phyloP scores from a whole-genome alignment of 768 basidiomycete species.

The Scleroderma bovista region DNA sequence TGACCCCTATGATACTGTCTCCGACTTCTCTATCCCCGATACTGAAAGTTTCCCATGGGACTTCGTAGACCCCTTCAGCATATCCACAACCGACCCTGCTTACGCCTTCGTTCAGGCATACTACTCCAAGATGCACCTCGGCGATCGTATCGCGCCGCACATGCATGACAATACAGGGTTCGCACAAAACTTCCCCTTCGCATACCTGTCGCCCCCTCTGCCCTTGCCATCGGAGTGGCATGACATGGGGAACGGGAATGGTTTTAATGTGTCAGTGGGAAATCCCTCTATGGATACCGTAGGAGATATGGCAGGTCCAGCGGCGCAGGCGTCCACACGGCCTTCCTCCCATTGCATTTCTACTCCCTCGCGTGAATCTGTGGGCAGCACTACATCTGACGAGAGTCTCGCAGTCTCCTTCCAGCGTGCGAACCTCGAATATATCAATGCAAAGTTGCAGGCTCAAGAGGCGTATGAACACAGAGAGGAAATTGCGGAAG shows the following conservation, averaged over 20 bases:
- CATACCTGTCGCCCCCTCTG: not conserved
- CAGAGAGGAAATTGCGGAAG: not conserved
- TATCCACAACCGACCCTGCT: not conserved
- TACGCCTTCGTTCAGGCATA: not conserved
- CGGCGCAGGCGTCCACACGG: not conserved
- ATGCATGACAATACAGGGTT: not conserved
- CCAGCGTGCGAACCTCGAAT: not conserved
- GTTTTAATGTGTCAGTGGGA: not conserved
- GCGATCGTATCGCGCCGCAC: not conserved
- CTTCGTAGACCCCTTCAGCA: not conserved
- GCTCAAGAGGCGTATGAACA: not conserved
- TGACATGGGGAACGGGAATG: no score
- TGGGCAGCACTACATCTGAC: not conserved
- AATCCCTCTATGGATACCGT: not conserved
- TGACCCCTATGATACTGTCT: not conserved
- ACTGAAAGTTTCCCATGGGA: not conserved
- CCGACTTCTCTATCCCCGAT: not conserved
- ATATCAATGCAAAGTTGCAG: not conserved
- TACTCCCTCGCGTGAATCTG: not conserved
- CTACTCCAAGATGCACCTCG: not conserved
- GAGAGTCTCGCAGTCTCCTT: not conserved
- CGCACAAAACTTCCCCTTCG: not conserved
- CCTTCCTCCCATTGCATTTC: not conserved
- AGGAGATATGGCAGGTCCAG: no score
- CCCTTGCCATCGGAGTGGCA: not conserved